phyloP scores from a whole-genome alignment of 495 filamentous ascomycete genomes.

The Penicillium waksmanii region DNA sequence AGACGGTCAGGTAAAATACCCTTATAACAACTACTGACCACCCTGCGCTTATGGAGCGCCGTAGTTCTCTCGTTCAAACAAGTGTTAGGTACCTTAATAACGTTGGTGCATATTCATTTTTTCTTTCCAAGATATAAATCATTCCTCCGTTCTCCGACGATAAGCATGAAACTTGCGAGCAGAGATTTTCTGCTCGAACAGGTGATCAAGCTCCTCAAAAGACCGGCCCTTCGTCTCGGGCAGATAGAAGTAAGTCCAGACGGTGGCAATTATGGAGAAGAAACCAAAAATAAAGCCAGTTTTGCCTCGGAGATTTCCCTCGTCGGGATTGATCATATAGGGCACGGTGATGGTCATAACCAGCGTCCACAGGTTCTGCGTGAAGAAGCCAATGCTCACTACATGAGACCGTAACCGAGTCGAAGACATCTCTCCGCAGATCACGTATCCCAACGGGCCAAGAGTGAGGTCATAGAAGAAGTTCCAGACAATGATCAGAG shows the following conservation, averaged over 20 bases:
- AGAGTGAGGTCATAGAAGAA: slow-evolving; percentile 20
- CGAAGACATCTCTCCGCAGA: slow-evolving; percentile 14
- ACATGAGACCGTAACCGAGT: slow-evolving; percentile 12
- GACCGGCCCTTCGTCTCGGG: slow-evolving; percentile 64
- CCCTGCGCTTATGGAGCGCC: too few relatives aligned
- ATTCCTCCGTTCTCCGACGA: background rate
- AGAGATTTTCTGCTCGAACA: slow-evolving; percentile 59
- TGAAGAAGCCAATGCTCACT: slow-evolving; percentile 15
- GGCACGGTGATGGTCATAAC: slow-evolving; percentile 42
- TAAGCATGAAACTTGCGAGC: slow-evolving; percentile 33
- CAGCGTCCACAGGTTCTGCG: slow-evolving; percentile 10
- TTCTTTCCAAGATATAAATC: too few relatives aligned
- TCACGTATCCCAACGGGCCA: slow-evolving; percentile 18
- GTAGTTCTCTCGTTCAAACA: too few relatives aligned
- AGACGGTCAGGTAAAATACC: too few relatives aligned
- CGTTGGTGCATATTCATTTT: too few relatives aligned
- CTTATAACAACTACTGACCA: too few relatives aligned
- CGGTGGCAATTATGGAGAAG: slow-evolving; percentile 59
- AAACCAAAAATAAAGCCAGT: slow-evolving; percentile 67
- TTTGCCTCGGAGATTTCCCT: slow-evolving; percentile 64
- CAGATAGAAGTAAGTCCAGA: slow-evolving; percentile 65
- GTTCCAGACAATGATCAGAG: slow-evolving; percentile 13
- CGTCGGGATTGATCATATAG: slow-evolving; percentile 66
- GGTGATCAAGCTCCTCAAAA: slow-evolving; percentile 64
- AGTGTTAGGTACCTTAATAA: too few relatives aligned